Base-by-base conservation (phyloP, 129 eudicot species). In the Centrapalus pauciflorus region DNA sequence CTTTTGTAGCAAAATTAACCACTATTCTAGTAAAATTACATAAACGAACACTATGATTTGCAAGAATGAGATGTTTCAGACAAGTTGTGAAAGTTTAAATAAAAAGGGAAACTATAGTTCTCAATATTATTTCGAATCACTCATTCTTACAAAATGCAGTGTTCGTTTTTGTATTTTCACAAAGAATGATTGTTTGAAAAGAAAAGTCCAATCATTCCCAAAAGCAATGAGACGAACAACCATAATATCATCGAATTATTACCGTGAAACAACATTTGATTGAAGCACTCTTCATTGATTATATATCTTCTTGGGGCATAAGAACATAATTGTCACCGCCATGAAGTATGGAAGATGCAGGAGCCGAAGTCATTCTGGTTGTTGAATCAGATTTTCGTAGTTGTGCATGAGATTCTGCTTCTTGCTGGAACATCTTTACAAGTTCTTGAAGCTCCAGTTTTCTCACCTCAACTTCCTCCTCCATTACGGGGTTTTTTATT, bases 321-420 rank as follows among this genome's bases (percentile, higher is more conserved):
- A 81, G 80, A 58, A 81, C 61, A 68, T 81, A 81, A 56, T 73
- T 55, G 25, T 77, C 73, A 46, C 57, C 51, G 3, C 70, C 65
- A 5, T 70, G 76, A 51, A 77, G 32, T 23, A 78, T 21, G 16
- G 55, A 28, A 48, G 69, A 32, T 29, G 61, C 55, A 59, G 74
- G 76, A 41, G 45, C 34, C 1, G 78, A 35, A 17, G 68, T 19
- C 55, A 48, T 49, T 10, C 12, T 55, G 43, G 67, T 55, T 38
- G 6, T 48, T 3, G 77, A 67, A 40, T 65, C 60, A 30, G 81
- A 75, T 64, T 82, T 85, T 40, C 91, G 71, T 37, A 85, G 76
- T 67, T 85, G 88, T 5, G 83, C 88, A 75, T 85, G 92, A 46
- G 83, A 60, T 77, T 85, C 88, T 0, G 87, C 91, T 60, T 85